phyloP scores from a whole-genome alignment of 108 stramenopile species.

The Chaetoceros muelleri region DNA sequence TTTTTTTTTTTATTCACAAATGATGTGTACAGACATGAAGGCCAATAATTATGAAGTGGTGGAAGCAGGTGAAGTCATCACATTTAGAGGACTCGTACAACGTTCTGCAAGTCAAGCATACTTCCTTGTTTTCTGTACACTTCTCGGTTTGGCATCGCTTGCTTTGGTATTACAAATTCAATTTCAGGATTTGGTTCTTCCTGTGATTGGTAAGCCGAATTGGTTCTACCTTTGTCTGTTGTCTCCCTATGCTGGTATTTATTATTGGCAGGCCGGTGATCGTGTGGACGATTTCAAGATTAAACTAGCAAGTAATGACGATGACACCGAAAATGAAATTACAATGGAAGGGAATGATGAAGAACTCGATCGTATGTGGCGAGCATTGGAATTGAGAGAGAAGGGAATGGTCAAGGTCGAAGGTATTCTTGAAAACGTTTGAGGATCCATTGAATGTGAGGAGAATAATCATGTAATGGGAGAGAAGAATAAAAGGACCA shows the following conservation, averaged over 20 bases:
- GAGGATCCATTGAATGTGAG: too few species aligned
- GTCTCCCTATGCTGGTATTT: constrained; percentile 88
- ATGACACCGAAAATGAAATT: constrained; percentile 79
- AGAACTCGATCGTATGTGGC: constrained; percentile 91
- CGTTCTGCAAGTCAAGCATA: constrained; percentile 75
- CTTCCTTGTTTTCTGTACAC: constrained; percentile 89
- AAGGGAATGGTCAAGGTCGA: constrained; percentile 92
- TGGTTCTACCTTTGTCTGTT: constrained; percentile 71
- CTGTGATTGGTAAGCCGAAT: constrained; percentile 62
- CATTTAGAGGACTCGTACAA: constrained; percentile 80
- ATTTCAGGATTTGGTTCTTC: constrained; percentile 66
- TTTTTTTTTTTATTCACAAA: neutral
- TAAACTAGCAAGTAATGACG: constrained; percentile 69
- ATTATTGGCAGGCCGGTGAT: constrained; percentile 90
- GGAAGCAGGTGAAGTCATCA: constrained; percentile 85
- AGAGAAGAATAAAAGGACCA: too few species aligned
- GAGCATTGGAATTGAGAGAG: constrained; percentile 80
- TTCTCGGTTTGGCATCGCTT: constrained; percentile 74
- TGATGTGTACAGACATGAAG: constrained; percentile 60
- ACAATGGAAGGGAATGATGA: constrained; percentile 75
- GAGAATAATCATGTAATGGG: too few species aligned
- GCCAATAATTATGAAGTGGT: constrained; percentile 92
- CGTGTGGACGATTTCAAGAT: constrained; percentile 76
- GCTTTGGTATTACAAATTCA: constrained; percentile 85
- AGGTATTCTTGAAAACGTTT: constrained; percentile 59